Evolutionary conservation across 495 filamentous ascomycete genomes (phyloP), one percentile per base, ranked within the genome.

Genomic region (Neurospora sp.): DNA sequence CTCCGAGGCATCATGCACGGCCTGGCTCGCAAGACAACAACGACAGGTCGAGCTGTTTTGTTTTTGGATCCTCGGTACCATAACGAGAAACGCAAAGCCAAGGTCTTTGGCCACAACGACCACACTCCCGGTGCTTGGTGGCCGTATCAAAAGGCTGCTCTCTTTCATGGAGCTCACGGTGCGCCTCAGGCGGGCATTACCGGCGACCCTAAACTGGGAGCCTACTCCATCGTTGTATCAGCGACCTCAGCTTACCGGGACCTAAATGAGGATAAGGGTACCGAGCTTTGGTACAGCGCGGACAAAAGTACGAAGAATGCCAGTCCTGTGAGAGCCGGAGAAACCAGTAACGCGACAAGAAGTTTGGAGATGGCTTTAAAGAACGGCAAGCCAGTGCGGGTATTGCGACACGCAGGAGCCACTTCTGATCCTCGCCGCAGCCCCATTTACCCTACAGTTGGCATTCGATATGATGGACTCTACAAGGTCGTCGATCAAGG

Each of bases 391-490:
- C 80, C 85, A 0, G 83, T 89, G 1, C 81, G 87, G 4, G 85
- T 89, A 1, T 74, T 89, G 5, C 84, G 87, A 3, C 74, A 79
- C 0, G 73, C 78, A 3, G 74, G 75, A 12, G 75, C 76, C 10
- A 16, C 40, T 18, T 41, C 12, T 0, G 81, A 75, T 71, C 75
- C 79, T 0, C 1, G 53, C 0, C 27, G 27, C 12, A 61, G 12
- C 0, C 6, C 27, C 12, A 61, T 61, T 27, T 61, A 61, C 14
- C 87, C 87, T 0, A 38, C 18, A 0, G 80, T 79, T 2, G 87
- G 87, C 0, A 77, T 88, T 3, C 75, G 86, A 0, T 89, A 89
- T 69, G 87, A 89, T 71, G 87, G 86, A 0, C 75, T 88, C 4
- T 89, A 89, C 70, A 76, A 72, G 3, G 86, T 89, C 10, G 72